A percentile compares a stretch with the other conserved stretches of the same genome.
These are phyloP conservation scores for Gossypium raimondii DNA, from an alignment of 345 rosid genomes.

Conservation along the genomic window DNA sequence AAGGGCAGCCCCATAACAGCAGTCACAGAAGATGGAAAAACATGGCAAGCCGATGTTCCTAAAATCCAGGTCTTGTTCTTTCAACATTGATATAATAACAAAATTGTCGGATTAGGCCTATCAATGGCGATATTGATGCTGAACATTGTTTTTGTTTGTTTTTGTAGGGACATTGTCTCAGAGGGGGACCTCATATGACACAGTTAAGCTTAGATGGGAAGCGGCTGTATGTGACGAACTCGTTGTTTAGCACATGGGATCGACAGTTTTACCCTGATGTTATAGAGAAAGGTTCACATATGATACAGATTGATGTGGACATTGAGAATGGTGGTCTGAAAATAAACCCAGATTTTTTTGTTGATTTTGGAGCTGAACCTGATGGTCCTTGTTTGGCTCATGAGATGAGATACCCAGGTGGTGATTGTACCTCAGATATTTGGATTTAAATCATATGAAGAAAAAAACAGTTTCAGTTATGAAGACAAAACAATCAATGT, in stretches of 20 bases:
- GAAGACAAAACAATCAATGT: background rate
- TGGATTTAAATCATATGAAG: constrained; percentile 41
- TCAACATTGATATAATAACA: background rate
- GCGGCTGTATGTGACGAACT: constrained; percentile 83
- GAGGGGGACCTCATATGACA: constrained; percentile 95
- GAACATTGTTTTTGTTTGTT: background rate
- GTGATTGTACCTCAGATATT: constrained; percentile 96
- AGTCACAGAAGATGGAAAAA: constrained; percentile 57
- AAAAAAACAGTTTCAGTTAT: background rate
- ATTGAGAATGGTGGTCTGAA: constrained; percentile 67
- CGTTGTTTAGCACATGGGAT: constrained; percentile 85
- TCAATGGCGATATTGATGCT: background rate
- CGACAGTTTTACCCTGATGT: constrained; percentile 75
- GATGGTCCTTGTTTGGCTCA: constrained; percentile 91
- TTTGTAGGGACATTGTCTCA: constrained; percentile 54
- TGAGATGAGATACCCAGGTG: constrained; percentile 96
- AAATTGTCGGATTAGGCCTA: background rate
- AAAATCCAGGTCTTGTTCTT: constrained; percentile 53
- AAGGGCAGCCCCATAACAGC: constrained; percentile 66
- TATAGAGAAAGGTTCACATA: constrained; percentile 80
- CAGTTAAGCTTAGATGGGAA: constrained; percentile 92
- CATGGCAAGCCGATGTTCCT: constrained; percentile 71
- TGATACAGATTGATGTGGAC: constrained; percentile 77
- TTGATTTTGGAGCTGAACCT: constrained; percentile 78
- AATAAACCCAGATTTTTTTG: constrained; percentile 64